Evolutionary conservation across 352 stramenopile genomes (phyloP).

Genomic region (Phytophthora sp.): DNA sequence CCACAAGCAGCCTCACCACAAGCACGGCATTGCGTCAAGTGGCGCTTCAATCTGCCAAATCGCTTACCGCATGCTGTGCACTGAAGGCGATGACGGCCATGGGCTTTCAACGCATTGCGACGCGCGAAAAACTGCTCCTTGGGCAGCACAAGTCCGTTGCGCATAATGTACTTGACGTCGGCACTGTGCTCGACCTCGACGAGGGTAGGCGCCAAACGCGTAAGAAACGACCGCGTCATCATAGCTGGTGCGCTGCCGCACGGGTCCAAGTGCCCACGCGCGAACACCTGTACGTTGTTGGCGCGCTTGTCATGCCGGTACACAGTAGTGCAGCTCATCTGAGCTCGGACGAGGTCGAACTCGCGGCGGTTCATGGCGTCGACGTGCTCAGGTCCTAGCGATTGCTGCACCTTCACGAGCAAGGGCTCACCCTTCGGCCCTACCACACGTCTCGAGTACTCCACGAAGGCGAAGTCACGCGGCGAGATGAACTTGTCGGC

Average conservation of each 20-base stretch:
- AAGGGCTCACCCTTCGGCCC: slow-evolving; percentile 44
- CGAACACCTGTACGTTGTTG: slow-evolving; percentile 55
- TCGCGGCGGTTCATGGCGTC: slow-evolving; percentile 47
- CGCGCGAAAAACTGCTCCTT: slow-evolving; percentile 42
- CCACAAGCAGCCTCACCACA: slow-evolving; percentile 62
- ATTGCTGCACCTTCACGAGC: slow-evolving; percentile 53
- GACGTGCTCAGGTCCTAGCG: slow-evolving; percentile 37
- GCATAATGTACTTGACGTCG: slow-evolving; percentile 67
- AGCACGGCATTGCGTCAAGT: slow-evolving; percentile 53
- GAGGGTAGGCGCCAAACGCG: slow-evolving; percentile 49
- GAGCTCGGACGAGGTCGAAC: slow-evolving; percentile 50
- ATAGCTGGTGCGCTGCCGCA: slow-evolving; percentile 37
- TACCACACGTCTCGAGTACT: slow-evolving; percentile 44
- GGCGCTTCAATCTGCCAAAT: slow-evolving; percentile 47
- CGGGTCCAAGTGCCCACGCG: slow-evolving; percentile 44
- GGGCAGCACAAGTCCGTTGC: slow-evolving; percentile 40
- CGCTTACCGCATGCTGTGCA: slow-evolving; percentile 47
- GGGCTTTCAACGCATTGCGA: slow-evolving; percentile 36
- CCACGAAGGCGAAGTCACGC: slow-evolving; percentile 54
- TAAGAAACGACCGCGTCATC: slow-evolving; percentile 48
- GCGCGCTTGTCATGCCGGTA: slow-evolving; percentile 49
- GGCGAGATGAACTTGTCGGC: slow-evolving; percentile 59
- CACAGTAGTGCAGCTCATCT: slow-evolving; percentile 49
- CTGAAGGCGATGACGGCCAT: slow-evolving; percentile 36
- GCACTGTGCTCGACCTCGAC: slow-evolving; percentile 51